Conservation (phyloP, 768 basidiomycete species). For the Leccinum ochraceum region DNA sequence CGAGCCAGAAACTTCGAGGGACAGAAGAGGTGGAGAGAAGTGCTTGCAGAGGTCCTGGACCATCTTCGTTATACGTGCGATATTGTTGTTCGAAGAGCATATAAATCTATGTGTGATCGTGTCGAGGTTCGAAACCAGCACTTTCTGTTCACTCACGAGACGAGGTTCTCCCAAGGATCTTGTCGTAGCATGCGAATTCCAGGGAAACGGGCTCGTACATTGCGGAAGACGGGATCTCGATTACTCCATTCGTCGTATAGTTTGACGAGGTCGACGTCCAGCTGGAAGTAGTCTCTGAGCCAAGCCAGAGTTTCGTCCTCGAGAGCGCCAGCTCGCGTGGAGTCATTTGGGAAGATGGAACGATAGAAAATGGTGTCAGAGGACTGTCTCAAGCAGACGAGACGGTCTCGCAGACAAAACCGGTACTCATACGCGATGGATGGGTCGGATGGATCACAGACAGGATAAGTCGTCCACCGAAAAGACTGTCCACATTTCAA, state of each 20-base stretch:
- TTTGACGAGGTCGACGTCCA: slow-evolving; percentile 66
- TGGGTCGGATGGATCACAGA: slow-evolving; percentile 14
- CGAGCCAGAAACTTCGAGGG: slow-evolving; percentile 34
- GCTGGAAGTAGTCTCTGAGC: slow-evolving; percentile 88
- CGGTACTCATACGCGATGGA: slow-evolving; percentile 65
- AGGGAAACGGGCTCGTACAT: slow-evolving; percentile 59
- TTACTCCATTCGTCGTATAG: slow-evolving; percentile 78
- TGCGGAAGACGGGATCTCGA: slow-evolving; percentile 74
- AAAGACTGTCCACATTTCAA: slow-evolving; percentile 86
- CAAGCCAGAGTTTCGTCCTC: slow-evolving; percentile 71
- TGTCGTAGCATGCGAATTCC: slow-evolving; percentile 90
- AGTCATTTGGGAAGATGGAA: slow-evolving; percentile 56
- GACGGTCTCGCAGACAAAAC: slow-evolving; percentile 77
- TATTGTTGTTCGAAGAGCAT: slow-evolving; percentile 94
- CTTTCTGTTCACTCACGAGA: slow-evolving; percentile 65
- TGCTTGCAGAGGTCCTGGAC: slow-evolving; percentile 78
- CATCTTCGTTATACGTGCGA: slow-evolving; percentile 92
- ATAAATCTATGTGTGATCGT: slow-evolving; percentile 68
- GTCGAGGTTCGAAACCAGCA: slow-evolving; percentile 10
- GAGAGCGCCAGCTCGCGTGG: slow-evolving; percentile 33
- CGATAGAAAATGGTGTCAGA: slow-evolving; percentile 67
- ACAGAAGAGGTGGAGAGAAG: slow-evolving; percentile 71
- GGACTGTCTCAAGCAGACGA: slow-evolving; percentile 81
- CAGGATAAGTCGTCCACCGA: slow-evolving; percentile 63
- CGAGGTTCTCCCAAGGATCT: slow-evolving; percentile 94